Evolutionary conservation across 2,329 filamentous ascomycete genomes (phyloP).

Genomic region (Blastomyces parvus): DNA sequence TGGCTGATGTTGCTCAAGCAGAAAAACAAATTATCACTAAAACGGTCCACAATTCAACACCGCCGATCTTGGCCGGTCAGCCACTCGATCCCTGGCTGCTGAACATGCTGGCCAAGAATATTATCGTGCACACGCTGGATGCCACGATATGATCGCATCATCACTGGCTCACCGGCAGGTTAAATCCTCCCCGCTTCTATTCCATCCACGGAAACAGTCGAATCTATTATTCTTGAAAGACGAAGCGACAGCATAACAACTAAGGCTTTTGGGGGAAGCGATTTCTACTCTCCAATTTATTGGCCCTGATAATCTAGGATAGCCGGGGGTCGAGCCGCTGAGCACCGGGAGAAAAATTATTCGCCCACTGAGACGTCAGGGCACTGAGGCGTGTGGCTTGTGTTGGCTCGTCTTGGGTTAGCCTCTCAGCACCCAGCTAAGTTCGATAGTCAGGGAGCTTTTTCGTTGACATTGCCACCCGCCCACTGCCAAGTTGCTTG

Average conservation of each 20-base stretch:
- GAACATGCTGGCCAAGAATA: background rate
- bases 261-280: too few species aligned
- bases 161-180: background rate
- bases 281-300: too few species aligned
- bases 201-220: background rate
- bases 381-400: background rate
- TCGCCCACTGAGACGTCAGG: background rate
- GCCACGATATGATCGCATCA: background rate
- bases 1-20: background rate
- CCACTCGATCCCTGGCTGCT: too few species aligned
- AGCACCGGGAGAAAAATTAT: background rate
- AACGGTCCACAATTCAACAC: background rate
- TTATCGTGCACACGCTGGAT: background rate
- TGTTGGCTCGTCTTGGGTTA: background rate
- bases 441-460: background rate
- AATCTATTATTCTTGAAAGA: too few species aligned
- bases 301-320: background rate
- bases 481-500: background rate
- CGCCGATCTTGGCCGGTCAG: too few species aligned
- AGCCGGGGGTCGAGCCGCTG: background rate
- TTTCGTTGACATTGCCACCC: background rate
- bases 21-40: background rate
- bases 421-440: background rate
- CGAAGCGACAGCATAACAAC: background rate
- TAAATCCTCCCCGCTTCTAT: background rate